phyloP scores from a whole-genome alignment of 2,329 filamentous ascomycete species.

The Alternaria sp. region DNA sequence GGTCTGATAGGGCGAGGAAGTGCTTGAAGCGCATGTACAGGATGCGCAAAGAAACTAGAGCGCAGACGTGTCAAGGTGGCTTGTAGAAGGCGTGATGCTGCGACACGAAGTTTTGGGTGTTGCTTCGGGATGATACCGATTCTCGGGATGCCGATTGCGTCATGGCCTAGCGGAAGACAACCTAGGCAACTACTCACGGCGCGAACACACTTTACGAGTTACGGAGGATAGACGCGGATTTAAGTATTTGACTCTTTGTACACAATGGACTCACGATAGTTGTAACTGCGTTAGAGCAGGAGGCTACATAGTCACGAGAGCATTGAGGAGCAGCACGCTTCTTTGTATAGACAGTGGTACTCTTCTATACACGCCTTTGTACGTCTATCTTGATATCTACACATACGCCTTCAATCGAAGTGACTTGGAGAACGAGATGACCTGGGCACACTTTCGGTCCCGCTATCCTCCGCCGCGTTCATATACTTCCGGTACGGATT shows the following conservation, averaged over 20 bases:
- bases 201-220: neutral
- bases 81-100: neutral
- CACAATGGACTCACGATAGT: neutral
- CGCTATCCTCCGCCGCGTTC: neutral
- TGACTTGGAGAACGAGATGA: neutral
- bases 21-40: slow-evolving; percentile 9
- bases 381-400: neutral
- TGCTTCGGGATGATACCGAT: slow-evolving; percentile 9
- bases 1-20: slow-evolving; percentile 6
- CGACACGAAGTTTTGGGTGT: neutral
- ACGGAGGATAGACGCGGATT: neutral
- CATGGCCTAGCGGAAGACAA: neutral
- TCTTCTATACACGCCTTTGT: fast-evolving
- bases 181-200: neutral
- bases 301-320: neutral
- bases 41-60: neutral
- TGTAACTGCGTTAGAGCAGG: neutral
- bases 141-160: slow-evolving; percentile 10
- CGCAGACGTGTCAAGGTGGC: neutral
- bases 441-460: neutral
- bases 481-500: slow-evolving; percentile 3
- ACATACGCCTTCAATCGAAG: neutral
- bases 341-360: neutral
- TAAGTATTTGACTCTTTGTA: too few species aligned
- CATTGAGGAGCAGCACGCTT: neutral